Conservation (phyloP, 2,329 filamentous ascomycete species). For the Alternaria alternata region DNA sequence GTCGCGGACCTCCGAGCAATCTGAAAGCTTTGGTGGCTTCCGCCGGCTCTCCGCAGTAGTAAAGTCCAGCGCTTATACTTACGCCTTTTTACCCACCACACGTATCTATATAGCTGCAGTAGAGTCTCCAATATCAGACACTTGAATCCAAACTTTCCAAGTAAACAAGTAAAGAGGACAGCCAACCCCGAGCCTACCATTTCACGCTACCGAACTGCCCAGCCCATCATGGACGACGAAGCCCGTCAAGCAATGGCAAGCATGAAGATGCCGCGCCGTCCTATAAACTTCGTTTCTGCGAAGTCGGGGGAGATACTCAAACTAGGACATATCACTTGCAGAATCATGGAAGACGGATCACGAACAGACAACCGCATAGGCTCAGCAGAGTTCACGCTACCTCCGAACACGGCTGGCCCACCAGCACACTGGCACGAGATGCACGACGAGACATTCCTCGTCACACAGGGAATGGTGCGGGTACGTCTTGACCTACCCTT, state of each 20-base stretch:
- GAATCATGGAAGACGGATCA: conserved; percentile 62
- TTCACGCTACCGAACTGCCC: neutral
- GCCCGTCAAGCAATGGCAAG: conserved; percentile 41
- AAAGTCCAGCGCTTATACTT: conserved; percentile 13
- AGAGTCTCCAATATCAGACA: neutral
- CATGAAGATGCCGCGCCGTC: conserved; percentile 53
- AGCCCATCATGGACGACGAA: conserved; percentile 46
- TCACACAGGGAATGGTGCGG: conserved; percentile 59
- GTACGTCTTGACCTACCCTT: neutral
- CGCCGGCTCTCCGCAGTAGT: conserved; percentile 39
- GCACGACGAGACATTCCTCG: conserved; percentile 65
- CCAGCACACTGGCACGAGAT: conserved; percentile 65
- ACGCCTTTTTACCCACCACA: neutral
- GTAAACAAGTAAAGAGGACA: neutral
- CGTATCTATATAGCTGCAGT: neutral
- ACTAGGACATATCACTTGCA: conserved; percentile 59
- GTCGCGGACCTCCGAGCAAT: neutral
- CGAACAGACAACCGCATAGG: conserved; percentile 60
- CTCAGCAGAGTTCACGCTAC: conserved; percentile 59
- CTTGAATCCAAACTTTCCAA: neutral
- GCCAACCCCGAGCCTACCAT: neutral
- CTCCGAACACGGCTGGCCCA: conserved; percentile 57
- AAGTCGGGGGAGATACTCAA: conserved; percentile 59
- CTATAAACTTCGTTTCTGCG: conserved; percentile 60
- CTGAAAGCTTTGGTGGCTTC: conserved; percentile 7